These are phyloP conservation scores for Pseudozyma thailandica DNA, from an alignment of 1,284 basidiomycete species.

Conservation along the genomic window DNA sequence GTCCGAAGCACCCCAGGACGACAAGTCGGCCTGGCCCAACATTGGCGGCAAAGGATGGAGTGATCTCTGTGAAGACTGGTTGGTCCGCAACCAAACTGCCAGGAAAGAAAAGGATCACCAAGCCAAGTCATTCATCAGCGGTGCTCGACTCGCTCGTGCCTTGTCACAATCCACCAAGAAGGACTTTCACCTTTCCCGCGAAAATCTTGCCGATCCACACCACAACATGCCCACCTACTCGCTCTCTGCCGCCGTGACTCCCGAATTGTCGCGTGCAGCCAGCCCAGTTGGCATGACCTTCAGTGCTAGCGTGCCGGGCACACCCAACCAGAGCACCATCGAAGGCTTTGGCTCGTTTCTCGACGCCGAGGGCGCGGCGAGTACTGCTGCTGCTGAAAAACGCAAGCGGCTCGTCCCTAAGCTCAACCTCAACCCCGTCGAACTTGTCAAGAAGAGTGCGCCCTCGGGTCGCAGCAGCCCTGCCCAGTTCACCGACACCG, in stretches of 20 bases:
- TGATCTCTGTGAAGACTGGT: conserved; percentile 68
- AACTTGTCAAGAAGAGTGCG: conserved; percentile 22
- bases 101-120: conserved; percentile 30
- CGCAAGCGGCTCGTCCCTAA: conserved; percentile 28
- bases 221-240: conserved; percentile 19
- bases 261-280: conserved; percentile 43
- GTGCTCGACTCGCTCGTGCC: conserved; percentile 38
- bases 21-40: conserved; percentile 28
- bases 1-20: conserved; percentile 9
- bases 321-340: conserved; percentile 39
- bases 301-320: conserved; percentile 38
- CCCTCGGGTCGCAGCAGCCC: conserved; percentile 30
- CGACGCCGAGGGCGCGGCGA: conserved; percentile 6
- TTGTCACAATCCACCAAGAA: conserved; percentile 25
- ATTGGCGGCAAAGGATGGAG: conserved; percentile 67
- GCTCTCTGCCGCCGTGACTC: conserved; percentile 35
- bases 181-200: conserved; percentile 22
- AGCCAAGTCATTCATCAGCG: conserved; percentile 38
- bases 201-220: conserved; percentile 13
- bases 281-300: conserved; percentile 34
- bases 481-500: conserved; percentile 19
- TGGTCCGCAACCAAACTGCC: conserved; percentile 58
- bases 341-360: conserved; percentile 14
- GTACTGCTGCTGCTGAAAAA: conserved; percentile 16
- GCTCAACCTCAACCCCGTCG: conserved; percentile 32